Evolutionary conservation across 1,284 basidiomycete genomes (phyloP).

Genomic region (Caloboletus firmus): DNA sequence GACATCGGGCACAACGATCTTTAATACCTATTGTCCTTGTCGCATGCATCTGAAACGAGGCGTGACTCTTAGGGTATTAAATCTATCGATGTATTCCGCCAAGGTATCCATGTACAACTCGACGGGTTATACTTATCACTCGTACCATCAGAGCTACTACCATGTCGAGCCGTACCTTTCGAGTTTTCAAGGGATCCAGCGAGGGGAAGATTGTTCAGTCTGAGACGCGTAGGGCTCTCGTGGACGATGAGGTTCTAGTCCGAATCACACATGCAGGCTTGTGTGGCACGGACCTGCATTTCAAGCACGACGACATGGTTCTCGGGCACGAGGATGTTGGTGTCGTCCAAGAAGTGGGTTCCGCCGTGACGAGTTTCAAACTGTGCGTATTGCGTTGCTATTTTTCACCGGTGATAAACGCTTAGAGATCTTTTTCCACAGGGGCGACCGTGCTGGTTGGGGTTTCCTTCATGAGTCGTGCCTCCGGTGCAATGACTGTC

Average conservation of each 20-base stretch:
- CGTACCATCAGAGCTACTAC: neutral
- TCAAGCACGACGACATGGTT: slow-evolving; percentile 25
- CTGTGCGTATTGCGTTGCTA: neutral
- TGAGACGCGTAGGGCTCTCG: neutral
- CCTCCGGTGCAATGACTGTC: slow-evolving; percentile 15
- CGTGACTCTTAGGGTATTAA: neutral
- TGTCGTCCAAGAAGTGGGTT: slow-evolving; percentile 18
- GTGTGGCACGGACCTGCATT: slow-evolving; percentile 48
- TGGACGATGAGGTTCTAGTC: neutral
- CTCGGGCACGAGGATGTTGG: slow-evolving; percentile 35
- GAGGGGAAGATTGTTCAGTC: neutral
- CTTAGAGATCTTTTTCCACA: neutral
- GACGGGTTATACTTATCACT: neutral
- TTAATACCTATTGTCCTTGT: neutral
- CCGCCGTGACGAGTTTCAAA: neutral
- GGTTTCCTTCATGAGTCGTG: slow-evolving; percentile 3
- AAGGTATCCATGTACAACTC: neutral
- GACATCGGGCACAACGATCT: neutral
- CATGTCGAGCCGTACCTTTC: neutral
- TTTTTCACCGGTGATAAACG: neutral
- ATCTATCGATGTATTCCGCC: no score
- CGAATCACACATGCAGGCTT: neutral
- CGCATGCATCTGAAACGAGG: neutral
- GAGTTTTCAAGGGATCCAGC: slow-evolving; percentile 8
- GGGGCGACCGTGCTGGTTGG: neutral